Base-by-base conservation (phyloP, 2,329 filamentous ascomycete species). In the Diplodia scrobiculata region DNA sequence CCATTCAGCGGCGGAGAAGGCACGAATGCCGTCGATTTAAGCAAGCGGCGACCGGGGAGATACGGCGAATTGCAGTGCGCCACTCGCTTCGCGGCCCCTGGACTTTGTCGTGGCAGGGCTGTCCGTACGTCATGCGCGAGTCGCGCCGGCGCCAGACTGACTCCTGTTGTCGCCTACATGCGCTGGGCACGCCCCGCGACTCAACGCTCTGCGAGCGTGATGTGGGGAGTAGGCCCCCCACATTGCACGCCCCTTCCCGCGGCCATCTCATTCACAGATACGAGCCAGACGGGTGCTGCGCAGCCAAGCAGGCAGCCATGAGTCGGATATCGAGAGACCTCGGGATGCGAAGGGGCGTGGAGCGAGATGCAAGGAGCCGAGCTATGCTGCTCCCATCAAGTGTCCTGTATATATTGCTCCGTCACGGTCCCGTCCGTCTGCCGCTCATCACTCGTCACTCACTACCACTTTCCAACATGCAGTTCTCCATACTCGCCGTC, bases 401-500 rank as follows among this genome's bases (percentile, higher is more conserved):
- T n/a, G 13, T 29, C 27, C 50, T 53, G 25, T 25, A 53, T 32
- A 17, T 53, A n/a, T 34, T 17, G 5, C 21, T 17, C 13, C 50
- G 7, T 11, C 6, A 10, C 21, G 5, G 17, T 45, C 9, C n/a
- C 32, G 19, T 17, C 32, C 32, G 38, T 36, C 17, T 14, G n/a
- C n/a, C n/a, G 25, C n/a, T n/a, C 29, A 54, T 7, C 52, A 21
- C 32, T 19, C 13, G 34, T 13, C n/a, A 25, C 19, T 45, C 52
- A 38, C 32, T 36, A 58, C 3, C 2, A n/a, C 3, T 2, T 38
- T 13, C 14, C 34, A 58, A 41, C 11, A 58, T 58, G 53, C 53
- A 58, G 36, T 58, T 41, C 53, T 58, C 53, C 13, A 5, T 58
- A 13, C n/a, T 58, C 38, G 34, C 53, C 17, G 32, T 58, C 4